Evolutionary conservation across 2,329 filamentous ascomycete genomes (phyloP).

Genomic region (Periconia sp.): DNA sequence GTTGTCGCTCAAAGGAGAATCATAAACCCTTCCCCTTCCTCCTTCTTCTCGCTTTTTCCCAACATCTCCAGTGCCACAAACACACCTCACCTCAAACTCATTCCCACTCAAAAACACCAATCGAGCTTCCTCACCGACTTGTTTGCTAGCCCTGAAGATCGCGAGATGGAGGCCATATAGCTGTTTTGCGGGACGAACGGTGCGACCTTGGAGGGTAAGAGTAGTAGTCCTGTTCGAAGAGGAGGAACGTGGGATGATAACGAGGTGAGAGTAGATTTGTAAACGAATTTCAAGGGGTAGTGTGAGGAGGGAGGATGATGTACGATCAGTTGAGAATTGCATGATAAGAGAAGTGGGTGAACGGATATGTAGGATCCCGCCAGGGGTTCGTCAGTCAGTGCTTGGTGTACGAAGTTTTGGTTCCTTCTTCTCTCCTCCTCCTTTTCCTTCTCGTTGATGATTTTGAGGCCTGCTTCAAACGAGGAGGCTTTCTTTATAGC

Average conservation of each 20-base stretch:
- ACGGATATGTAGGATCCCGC: too few relatives aligned
- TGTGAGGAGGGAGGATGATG: too few relatives aligned
- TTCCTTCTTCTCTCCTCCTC: too few relatives aligned
- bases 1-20: not conserved
- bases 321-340: too few relatives aligned
- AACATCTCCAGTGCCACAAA: conserved; percentile 3
- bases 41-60: not conserved
- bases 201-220: conserved; percentile 21
- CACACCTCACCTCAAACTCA: conserved; percentile 34
- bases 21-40: not conserved
- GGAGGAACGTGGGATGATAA: conserved; percentile 13
- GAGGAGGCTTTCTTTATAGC: too few relatives aligned
- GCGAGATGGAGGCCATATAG: conserved; percentile 36
- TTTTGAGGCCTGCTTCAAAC: too few relatives aligned
- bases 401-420: too few relatives aligned
- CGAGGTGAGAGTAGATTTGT: conserved; percentile 31
- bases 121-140: conserved; percentile 46
- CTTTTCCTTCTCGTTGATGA: too few relatives aligned
- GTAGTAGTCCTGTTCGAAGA: not conserved
- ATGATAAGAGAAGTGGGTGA: too few relatives aligned
- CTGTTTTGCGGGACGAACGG: conserved; percentile 22
- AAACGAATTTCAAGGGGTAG: conserved; percentile 35
- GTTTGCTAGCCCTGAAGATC: conserved; percentile 42
- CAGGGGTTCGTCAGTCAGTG: too few relatives aligned
- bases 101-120: conserved; percentile 47